phyloP scores from a whole-genome alignment of 2,329 filamentous ascomycete species.

The Teratosphaeria viscida region DNA sequence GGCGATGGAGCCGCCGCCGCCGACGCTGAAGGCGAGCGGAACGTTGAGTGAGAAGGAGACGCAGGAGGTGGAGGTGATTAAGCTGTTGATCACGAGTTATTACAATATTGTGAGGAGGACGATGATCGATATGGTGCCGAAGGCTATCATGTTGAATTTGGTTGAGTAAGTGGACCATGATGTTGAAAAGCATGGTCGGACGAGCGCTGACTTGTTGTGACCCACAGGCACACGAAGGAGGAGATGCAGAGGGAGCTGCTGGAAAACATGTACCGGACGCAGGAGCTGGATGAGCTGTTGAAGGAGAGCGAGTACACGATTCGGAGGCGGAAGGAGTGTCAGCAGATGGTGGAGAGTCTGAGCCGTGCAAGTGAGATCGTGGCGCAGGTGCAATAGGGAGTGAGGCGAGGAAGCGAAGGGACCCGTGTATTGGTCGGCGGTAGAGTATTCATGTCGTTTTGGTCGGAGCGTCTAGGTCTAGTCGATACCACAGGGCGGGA shows the following conservation, averaged over 20 bases:
- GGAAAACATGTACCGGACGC: conserved; percentile 91
- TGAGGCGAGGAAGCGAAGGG: background rate
- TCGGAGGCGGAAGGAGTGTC: conserved; percentile 90
- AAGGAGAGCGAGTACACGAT: conserved; percentile 98
- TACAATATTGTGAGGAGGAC: conserved; percentile 97
- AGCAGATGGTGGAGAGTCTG: conserved; percentile 97
- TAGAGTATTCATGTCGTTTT: background rate
- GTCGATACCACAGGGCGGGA: background rate
- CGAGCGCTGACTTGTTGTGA: background rate
- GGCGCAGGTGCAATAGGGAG: conserved; percentile 55
- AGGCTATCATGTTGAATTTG: conserved; percentile 95
- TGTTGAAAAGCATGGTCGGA: background rate
- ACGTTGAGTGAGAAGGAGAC: conserved; percentile 88
- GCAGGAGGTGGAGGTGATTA: conserved; percentile 97
- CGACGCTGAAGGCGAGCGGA: conserved; percentile 86
- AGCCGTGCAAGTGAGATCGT: conserved; percentile 90
- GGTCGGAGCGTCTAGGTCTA: background rate
- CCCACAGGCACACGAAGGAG: conserved; percentile 74
- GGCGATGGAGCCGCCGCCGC: conserved; percentile 94
- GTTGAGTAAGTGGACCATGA: conserved; percentile 61
- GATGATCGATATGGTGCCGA: conserved; percentile 99
- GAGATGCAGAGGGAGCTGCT: conserved; percentile 97
- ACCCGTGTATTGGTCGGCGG: background rate
- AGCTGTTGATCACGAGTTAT: conserved; percentile 92
- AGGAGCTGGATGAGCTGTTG: conserved; percentile 83